Conservation (phyloP, 495 filamentous ascomycete genomes). For the Xylaria grammica region DNA sequence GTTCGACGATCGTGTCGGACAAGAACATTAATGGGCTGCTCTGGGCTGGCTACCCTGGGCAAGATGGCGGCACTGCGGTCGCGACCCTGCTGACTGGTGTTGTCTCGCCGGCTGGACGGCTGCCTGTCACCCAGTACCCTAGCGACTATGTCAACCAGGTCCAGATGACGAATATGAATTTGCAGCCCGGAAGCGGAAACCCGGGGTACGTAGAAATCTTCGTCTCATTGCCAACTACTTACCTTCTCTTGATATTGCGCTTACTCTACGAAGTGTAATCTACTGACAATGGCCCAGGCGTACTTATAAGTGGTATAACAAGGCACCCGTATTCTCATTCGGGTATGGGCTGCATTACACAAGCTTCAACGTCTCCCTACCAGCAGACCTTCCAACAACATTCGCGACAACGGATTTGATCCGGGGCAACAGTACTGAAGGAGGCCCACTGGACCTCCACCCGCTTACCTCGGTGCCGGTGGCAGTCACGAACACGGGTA, state of each 20-base stretch:
- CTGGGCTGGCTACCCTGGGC: constrained; percentile 60
- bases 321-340: constrained; percentile 49
- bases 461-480: constrained; percentile 48
- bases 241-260: no score
- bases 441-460: constrained; percentile 44
- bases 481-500: constrained; percentile 58
- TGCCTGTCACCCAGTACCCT: constrained; percentile 64
- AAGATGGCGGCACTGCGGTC: constrained; percentile 60
- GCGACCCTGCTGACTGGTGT: constrained; percentile 58
- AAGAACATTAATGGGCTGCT: constrained; percentile 59
- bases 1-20: constrained; percentile 53
- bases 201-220: constrained; percentile 38
- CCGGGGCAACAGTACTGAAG: constrained; percentile 34
- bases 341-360: constrained; percentile 59
- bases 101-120: constrained; percentile 60
- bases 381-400: constrained; percentile 28
- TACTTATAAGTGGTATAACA: constrained; percentile 56
- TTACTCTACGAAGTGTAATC: background rate
- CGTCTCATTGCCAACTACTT: background rate
- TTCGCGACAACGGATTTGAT: constrained; percentile 38
- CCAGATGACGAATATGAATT: constrained; percentile 49
- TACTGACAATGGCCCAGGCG: constrained; percentile 45
- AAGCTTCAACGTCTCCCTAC: constrained; percentile 50
- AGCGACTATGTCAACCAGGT: constrained; percentile 44
- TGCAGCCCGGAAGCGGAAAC: constrained; percentile 40